phyloP scores from a whole-genome alignment of 208 protist species.

The Angomonas deanei region DNA sequence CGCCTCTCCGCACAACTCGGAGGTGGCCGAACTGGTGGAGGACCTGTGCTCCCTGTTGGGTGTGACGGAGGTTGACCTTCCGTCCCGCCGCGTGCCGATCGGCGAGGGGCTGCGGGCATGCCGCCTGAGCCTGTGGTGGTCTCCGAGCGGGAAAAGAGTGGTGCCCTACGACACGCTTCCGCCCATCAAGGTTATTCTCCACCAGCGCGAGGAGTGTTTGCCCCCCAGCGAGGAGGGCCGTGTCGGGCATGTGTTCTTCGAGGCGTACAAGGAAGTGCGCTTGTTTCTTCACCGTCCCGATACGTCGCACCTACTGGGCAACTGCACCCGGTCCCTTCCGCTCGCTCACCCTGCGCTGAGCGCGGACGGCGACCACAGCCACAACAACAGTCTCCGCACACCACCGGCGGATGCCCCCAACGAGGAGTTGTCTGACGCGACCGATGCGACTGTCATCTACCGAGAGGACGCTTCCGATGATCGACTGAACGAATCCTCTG shows the following conservation, averaged over 20 bases:
- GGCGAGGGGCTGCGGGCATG: slow-evolving; percentile 31
- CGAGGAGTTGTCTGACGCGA: neutral
- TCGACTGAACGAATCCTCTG: neutral
- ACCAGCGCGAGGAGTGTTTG: slow-evolving; percentile 8
- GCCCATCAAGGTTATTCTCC: slow-evolving; percentile 37
- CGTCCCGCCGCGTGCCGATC: slow-evolving; percentile 30
- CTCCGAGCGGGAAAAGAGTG: slow-evolving; percentile 34
- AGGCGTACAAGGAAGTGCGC: slow-evolving; percentile 30
- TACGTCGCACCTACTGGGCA: slow-evolving; percentile 29
- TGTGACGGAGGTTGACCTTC: slow-evolving; percentile 1
- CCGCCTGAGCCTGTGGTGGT: slow-evolving; percentile 55
- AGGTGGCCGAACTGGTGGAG: slow-evolving; percentile 11
- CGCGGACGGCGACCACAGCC: neutral
- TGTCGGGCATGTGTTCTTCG: slow-evolving; percentile 14
- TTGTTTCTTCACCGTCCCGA: slow-evolving; percentile 45
- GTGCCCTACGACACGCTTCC: slow-evolving; percentile 36
- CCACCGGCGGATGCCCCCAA: neutral
- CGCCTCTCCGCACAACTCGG: slow-evolving; percentile 6
- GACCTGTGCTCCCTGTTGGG: slow-evolving; percentile 13
- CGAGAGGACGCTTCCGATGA: neutral
- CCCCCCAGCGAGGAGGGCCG: neutral
- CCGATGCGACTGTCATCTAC: neutral
- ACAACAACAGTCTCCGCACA: neutral
- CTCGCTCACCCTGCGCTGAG: neutral
- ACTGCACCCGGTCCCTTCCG: slow-evolving; percentile 11